A percentile compares a stretch with the other conserved stretches of the same genome.
These are phyloP conservation scores for Yamadazyma kitorensis DNA, from an alignment of 805 yeast genomes.

Conservation along the genomic window DNA sequence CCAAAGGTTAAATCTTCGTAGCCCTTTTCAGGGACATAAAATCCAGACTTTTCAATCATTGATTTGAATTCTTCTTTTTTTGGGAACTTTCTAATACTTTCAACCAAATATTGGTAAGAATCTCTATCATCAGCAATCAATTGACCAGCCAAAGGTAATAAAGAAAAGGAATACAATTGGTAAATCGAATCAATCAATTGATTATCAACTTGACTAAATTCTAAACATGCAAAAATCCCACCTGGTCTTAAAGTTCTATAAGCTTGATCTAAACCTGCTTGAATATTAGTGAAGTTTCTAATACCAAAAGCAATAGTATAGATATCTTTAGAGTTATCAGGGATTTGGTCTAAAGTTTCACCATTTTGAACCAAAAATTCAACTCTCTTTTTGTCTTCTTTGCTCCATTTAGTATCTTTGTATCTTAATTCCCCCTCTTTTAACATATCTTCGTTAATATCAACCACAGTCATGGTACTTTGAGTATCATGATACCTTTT, in stretches of 20 bases:
- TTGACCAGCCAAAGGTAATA: constrained; percentile 93
- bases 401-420: constrained; percentile 50
- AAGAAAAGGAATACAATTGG: constrained; percentile 83
- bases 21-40: constrained; percentile 80
- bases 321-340: constrained; percentile 85
- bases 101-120: constrained; percentile 94
- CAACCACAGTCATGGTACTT: constrained; percentile 86
- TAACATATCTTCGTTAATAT: constrained; percentile 95
- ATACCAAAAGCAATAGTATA: constrained; percentile 98
- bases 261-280: constrained; percentile 92
- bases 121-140: constrained; percentile 93
- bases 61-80: constrained; percentile 83
- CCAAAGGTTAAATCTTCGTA: constrained; percentile 94
- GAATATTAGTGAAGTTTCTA: constrained; percentile 92
- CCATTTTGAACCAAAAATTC: constrained; percentile 89
- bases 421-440: constrained; percentile 85
- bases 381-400: constrained; percentile 61
- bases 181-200: constrained; percentile 71
- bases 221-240: constrained; percentile 95
- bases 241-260: constrained; percentile 95
- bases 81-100: constrained; percentile 89
- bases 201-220: constrained; percentile 88
- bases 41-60: constrained; percentile 95
- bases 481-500: constrained; percentile 67
- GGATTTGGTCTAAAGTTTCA: constrained; percentile 78